Base-by-base conservation (phyloP, 768 basidiomycete genomes). In the Paxillus ammoniavirescens region DNA sequence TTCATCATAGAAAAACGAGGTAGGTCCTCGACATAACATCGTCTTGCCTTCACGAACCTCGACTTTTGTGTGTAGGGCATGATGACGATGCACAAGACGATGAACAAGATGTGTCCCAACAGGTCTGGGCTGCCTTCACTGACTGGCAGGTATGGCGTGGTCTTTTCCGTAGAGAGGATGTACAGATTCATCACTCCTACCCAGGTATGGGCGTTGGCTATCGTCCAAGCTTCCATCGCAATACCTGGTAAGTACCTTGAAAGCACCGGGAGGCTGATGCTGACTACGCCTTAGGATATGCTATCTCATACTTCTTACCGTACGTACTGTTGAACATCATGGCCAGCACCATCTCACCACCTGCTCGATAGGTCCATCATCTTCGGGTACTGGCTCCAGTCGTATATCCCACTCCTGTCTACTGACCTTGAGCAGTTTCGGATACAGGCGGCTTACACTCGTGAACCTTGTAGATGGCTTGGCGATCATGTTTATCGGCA, bases 301-400 rank as follows among this genome's bases (percentile, higher is more conserved):
- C 83, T 3, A 83, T 84, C 37, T 82, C 84, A 0, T 68, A 85
- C 12, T 86, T 88, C 73, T 65, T 85, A 17, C 83, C 83, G 81
- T 84, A 63, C 58, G 83, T 76, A 1, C 13, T 38, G 23, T 5
- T 44, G n/a, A 12, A 13, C 50, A 6, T 61, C 33, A 33, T 31
- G 14, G n/a, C 14, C 50, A 36, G 10, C n/a, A 5, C 50, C 8
- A 10, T 54, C 12, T 49, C 4, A n/a, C 28, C 8, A 45, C 36
- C 28, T 41, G 10, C 17, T 12, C 28, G 28, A 30, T 40, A 84
- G 82, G 33, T 79, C 82, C 12, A 84, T 85, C 51, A 84, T 85
- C 65, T 73, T 75, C 45, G 67, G 73, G 79, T 79, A 61, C 37
- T 17, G 13, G 28, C 17, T 28, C 1, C 37, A 15, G n/a, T 42